These are phyloP conservation scores for Pythium scleroteichum DNA, from an alignment of 352 stramenopile genomes.

Conservation along the genomic window DNA sequence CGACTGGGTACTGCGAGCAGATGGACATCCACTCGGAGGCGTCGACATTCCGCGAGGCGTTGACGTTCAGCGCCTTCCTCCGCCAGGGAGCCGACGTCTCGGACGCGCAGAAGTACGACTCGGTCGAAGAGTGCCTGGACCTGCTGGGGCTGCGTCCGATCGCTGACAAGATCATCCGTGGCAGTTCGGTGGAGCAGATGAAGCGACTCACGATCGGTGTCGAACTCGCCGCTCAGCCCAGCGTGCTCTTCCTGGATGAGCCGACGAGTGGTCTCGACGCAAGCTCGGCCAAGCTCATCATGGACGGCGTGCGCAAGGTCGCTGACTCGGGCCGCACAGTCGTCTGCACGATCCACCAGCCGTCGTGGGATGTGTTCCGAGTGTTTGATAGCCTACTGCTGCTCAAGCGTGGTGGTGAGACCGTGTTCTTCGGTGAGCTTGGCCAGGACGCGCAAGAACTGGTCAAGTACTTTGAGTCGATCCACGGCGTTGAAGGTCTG, in stretches of 20 bases:
- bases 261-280: conserved; percentile 83
- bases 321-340: conserved; percentile 38
- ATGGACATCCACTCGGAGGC: conserved; percentile 91
- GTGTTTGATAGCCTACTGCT: conserved; percentile 27
- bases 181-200: conserved; percentile 41
- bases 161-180: conserved; percentile 32
- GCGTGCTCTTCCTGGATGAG: conserved; percentile 74
- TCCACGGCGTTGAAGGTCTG: conserved; percentile 28
- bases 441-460: conserved; percentile 24
- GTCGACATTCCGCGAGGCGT: conserved; percentile 88
- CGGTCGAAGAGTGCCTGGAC: conserved; percentile 40
- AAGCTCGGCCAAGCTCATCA: conserved; percentile 69
- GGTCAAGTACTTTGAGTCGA: conserved; percentile 48
- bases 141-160: conserved; percentile 33
- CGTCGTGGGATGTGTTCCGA: conserved; percentile 25
- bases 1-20: conserved; percentile 47
- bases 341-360: conserved; percentile 35
- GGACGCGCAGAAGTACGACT: conserved; percentile 34
- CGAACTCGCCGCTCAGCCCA: conserved; percentile 72
- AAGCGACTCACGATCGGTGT: conserved; percentile 54
- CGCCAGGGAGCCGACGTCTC: conserved; percentile 39
- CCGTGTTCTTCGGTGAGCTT: conserved; percentile 27
- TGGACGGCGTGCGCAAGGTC: conserved; percentile 79
- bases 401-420: conserved; percentile 25
- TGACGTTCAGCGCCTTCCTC: conserved; percentile 91